Percentiles rank a stretch among this genome's conserved stretches.
These are phyloP conservation scores for Monilinia polystroma DNA, from an alignment of 2,329 filamentous ascomycete species.

Conservation along the genomic window DNA sequence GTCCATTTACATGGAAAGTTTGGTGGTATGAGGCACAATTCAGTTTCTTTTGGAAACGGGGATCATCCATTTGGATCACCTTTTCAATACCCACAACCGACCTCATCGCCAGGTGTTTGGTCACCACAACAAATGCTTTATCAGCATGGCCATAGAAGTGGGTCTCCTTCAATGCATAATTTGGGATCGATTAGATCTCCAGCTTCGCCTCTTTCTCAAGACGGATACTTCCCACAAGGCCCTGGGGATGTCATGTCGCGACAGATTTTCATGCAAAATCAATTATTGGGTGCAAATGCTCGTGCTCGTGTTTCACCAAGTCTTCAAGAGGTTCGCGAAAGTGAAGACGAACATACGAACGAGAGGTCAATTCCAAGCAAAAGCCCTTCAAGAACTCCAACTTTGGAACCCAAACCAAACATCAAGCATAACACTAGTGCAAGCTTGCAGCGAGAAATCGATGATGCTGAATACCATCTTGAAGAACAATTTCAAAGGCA, in stretches of 20 bases:
- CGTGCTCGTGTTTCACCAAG: constrained; percentile 56
- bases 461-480: constrained; percentile 81
- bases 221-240: constrained; percentile 40
- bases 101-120: constrained; percentile 58
- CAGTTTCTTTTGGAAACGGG: constrained; percentile 61
- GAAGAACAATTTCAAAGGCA: constrained; percentile 78
- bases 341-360: constrained; percentile 58
- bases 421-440: constrained; percentile 69
- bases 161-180: constrained; percentile 63
- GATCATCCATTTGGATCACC: constrained; percentile 61
- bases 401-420: constrained; percentile 54
- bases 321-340: constrained; percentile 71
- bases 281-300: constrained; percentile 45
- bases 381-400: constrained; percentile 54
- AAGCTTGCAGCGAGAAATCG: constrained; percentile 78
- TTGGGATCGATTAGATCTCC: constrained; percentile 61
- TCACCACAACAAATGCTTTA: constrained; percentile 53
- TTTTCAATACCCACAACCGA: constrained; percentile 62
- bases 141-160: constrained; percentile 53
- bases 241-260: constrained; percentile 44
- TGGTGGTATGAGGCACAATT: constrained; percentile 64
- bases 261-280: constrained; percentile 50
- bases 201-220: constrained; percentile 57
- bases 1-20: constrained; percentile 55
- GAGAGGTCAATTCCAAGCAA: constrained; percentile 39